Evolutionary conservation across 345 rosid species (phyloP).

Genomic region (Passiflora organensis): DNA sequence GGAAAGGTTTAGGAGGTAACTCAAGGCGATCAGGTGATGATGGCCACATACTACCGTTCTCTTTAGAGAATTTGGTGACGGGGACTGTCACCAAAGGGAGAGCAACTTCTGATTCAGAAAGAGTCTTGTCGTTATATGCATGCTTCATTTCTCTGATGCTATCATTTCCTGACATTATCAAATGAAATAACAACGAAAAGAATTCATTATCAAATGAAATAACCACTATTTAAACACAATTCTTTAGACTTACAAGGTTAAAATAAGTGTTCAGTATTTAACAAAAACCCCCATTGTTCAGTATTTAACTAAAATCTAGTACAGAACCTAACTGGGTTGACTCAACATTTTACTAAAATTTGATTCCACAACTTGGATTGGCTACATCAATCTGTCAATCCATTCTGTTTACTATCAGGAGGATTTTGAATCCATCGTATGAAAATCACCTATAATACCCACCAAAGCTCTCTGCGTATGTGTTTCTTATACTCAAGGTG

Average conservation of each 20-base stretch:
- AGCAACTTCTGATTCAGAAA: slow-evolving; percentile 43
- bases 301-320: no score
- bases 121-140: slow-evolving; percentile 35
- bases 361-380: no score
- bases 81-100: slow-evolving; percentile 76
- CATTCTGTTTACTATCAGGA: no score
- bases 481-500: no score
- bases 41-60: slow-evolving; percentile 65
- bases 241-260: not conserved
- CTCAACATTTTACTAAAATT: no score
- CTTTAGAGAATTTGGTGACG: slow-evolving; percentile 51
- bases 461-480: no score
- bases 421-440: not conserved
- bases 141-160: not conserved
- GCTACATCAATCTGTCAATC: no score
- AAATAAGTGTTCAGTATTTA: not conserved
- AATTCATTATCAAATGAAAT: not conserved
- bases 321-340: no score
- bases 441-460: no score
- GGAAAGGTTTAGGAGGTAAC: slow-evolving; percentile 67
- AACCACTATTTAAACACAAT: not conserved
- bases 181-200: no score
- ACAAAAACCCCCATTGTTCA: no score
- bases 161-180: not conserved
- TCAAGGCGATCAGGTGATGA: slow-evolving; percentile 78